Evolutionary conservation across 2,329 filamentous ascomycete genomes (phyloP), one percentile per base, ranked within the genome.

Genomic region (Colletotrichum lini): DNA sequence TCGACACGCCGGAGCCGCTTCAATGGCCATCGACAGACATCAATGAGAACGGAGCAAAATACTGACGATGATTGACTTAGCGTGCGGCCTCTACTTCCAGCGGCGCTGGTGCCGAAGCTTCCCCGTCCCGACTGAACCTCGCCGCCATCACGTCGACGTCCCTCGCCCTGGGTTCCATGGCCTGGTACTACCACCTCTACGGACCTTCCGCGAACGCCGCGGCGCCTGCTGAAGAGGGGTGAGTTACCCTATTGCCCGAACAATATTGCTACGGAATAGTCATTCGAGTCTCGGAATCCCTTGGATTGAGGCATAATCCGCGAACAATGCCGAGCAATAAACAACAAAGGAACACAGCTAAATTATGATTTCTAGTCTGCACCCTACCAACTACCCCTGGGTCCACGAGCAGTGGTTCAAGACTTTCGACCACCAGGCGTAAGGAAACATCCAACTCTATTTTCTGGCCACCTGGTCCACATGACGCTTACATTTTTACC

Each of bases 201-300:
- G 96, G 95, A 80, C 91, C 94, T 79, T 91, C 93, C 79, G 93
- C 94, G 74, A 90, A 94, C 84, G 96, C 96, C 78, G 93, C 93
- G 91, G 95, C 96, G 78, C 95, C 94, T 75, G 93, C 93, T 80
- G 96, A 99, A 88, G 96, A 99, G 91, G 96, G 96, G 96, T 99
- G 89, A 92, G 96, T 93, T 63, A 64, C 38, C 35, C 9, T 30
- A 40, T 44, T 61, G 23, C 49, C n/a, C 35, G 64, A 45, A 42
- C 21, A 50, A 35, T 35, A 56, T 38, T 61, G 73, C 68, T 73
- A 69, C 64, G 53, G 56, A 26, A 21, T 23, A 42, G 44, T 67
- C 50, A 47, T 52, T 47, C 62, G 67, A 47, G 45, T 58, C 52
- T 54, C 57, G 42, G 49, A 45, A 67, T 72, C 71, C 58, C 47